These are phyloP conservation scores for Xylaria venustula DNA, from an alignment of 495 filamentous ascomycete species.

Conservation along the genomic window DNA sequence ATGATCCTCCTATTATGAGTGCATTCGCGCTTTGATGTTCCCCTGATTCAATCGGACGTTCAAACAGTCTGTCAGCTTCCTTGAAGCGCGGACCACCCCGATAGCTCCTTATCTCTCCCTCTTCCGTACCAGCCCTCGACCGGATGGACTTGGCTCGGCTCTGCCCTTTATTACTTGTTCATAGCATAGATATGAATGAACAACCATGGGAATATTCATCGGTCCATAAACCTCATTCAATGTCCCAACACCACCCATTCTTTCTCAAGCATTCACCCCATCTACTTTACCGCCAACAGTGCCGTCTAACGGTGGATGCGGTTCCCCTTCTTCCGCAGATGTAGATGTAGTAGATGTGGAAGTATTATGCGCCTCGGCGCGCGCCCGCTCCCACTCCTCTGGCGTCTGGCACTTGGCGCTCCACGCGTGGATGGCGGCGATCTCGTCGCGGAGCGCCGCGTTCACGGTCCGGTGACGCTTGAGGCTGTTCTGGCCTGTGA, in stretches of 20 bases:
- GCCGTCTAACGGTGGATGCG: constrained; percentile 39
- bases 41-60: too few species aligned
- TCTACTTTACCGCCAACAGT: constrained; percentile 41
- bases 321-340: constrained; percentile 15
- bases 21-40: not conserved
- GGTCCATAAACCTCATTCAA: too few species aligned
- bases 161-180: not conserved
- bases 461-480: constrained; percentile 90
- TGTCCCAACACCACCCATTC: not conserved
- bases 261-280: constrained; percentile 34
- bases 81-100: not conserved
- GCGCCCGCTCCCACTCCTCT: constrained; percentile 83
- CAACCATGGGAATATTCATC: not conserved
- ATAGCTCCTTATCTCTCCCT: not conserved
- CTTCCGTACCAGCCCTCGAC: not conserved
- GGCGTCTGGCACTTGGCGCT: constrained; percentile 94
- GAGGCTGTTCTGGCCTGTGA: constrained; percentile 82
- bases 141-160: too few species aligned
- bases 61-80: too few species aligned
- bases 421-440: constrained; percentile 97
- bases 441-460: constrained; percentile 82
- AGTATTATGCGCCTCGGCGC: constrained; percentile 30
- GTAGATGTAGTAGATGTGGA: not conserved
- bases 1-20: not conserved
- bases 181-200: too few species aligned